Percentiles rank a stretch among this genome's conserved stretches.
These are phyloP conservation scores for Fusarium oligoseptatum DNA, from an alignment of 2,329 filamentous ascomycete species.

Conservation along the genomic window DNA sequence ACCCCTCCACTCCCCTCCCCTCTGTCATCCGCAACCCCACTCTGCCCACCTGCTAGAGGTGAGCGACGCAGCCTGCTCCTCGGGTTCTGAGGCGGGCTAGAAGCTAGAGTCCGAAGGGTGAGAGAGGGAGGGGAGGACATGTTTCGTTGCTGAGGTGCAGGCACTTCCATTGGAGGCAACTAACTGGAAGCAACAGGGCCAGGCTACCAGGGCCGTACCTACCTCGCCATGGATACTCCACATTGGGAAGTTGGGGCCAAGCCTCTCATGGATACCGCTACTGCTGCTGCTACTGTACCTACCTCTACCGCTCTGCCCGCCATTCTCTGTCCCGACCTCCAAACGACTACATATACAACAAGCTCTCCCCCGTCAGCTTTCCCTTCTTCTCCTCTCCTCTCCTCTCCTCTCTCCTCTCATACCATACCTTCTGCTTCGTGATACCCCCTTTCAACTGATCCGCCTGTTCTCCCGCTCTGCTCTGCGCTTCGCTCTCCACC, in stretches of 20 bases:
- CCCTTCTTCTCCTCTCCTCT: constrained; percentile 40
- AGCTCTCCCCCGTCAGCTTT: constrained; percentile 34
- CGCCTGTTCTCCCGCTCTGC: constrained; percentile 36
- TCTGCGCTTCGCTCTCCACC: constrained; percentile 28
- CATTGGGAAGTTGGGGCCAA: constrained; percentile 35
- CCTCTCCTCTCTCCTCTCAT: constrained; percentile 40
- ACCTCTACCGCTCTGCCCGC: constrained; percentile 18
- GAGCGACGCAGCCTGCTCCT: constrained; percentile 15
- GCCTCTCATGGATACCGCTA: constrained; percentile 36
- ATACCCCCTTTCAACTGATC: constrained; percentile 43
- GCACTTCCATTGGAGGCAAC: background rate
- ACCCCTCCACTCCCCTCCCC: constrained; percentile 33
- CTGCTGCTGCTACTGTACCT: background rate
- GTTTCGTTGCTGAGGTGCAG: constrained; percentile 19
- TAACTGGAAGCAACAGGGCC: background rate
- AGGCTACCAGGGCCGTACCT: background rate
- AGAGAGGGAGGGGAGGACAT: constrained; percentile 4
- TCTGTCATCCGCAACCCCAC: constrained; percentile 45
- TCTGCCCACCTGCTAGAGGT: constrained; percentile 28
- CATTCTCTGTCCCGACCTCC: constrained; percentile 15
- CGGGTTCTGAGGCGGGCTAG: constrained; percentile 15
- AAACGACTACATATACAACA: constrained; percentile 45
- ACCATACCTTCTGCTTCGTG: constrained; percentile 46
- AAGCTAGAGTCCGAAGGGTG: constrained; percentile 11
- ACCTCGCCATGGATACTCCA: constrained; percentile 26